Evolutionary conservation across 2,329 filamentous ascomycete genomes (phyloP).

Genomic region (Colletotrichum truncatum): DNA sequence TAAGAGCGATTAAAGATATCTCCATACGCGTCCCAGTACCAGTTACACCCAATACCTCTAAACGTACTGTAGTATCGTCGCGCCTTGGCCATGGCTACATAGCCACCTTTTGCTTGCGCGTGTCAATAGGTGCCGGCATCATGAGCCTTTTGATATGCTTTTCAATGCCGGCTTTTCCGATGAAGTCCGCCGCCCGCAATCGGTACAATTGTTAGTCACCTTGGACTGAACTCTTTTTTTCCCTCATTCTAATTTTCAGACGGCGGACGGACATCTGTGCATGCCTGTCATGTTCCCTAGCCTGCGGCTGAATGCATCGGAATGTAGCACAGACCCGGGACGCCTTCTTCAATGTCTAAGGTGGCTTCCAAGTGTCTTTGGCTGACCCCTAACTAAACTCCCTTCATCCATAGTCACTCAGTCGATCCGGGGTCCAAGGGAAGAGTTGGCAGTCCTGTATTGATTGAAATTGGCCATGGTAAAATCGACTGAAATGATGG

Average conservation of each 20-base stretch:
- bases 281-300: constrained; percentile 11
- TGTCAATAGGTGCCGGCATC: constrained; percentile 3
- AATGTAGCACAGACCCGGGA: constrained; percentile 8
- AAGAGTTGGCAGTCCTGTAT: no score
- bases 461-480: no score
- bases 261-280: constrained; percentile 6
- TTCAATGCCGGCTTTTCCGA: neutral
- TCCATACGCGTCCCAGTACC: neutral
- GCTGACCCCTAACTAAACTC: neutral
- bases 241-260: neutral
- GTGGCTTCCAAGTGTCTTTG: neutral
- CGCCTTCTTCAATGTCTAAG: constrained; percentile 2
- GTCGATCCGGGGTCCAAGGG: no score
- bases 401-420: no score
- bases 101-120: constrained; percentile 27
- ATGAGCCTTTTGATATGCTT: neutral
- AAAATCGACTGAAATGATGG: neutral
- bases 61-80: neutral
- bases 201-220: no score
- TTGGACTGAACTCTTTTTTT: no score
- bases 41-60: neutral
- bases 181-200: neutral
- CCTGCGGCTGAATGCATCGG: constrained; percentile 22
- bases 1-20: neutral
- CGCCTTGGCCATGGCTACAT: constrained; percentile 23